Conservation (phyloP, 2,329 filamentous ascomycete genomes). For the Aureobasidium namibiae region DNA sequence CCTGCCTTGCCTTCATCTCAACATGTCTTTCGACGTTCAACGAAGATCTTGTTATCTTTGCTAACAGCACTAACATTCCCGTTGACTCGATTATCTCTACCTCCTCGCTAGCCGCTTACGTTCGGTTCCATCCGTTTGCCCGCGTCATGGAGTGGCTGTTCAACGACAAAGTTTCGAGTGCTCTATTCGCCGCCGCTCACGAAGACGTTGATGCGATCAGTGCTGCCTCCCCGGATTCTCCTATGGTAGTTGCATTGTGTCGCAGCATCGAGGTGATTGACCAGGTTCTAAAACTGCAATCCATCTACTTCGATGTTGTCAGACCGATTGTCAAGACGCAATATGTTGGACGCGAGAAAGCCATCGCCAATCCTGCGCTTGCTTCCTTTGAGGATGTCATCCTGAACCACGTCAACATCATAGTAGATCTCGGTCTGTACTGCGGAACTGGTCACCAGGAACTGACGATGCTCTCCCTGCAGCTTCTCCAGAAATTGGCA, state of each 20-base stretch:
- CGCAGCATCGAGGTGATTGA: slow-evolving; percentile 78
- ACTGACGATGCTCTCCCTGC: slow-evolving; percentile 70
- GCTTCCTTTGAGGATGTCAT: slow-evolving; percentile 90
- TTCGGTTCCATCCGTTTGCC: slow-evolving; percentile 82
- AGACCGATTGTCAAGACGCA: slow-evolving; percentile 67
- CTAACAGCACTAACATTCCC: slow-evolving; percentile 66
- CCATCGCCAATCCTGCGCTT: slow-evolving; percentile 67
- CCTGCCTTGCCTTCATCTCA: slow-evolving; percentile 75
- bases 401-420: slow-evolving; percentile 66
- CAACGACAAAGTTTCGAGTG: slow-evolving; percentile 77
- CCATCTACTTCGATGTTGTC: slow-evolving; percentile 85
- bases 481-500: slow-evolving; percentile 77
- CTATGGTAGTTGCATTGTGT: slow-evolving; percentile 69
- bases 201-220: slow-evolving; percentile 67
- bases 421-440: slow-evolving; percentile 78
- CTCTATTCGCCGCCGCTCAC: slow-evolving; percentile 70
- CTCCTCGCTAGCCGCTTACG: slow-evolving; percentile 69
- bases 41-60: slow-evolving; percentile 80
- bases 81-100: slow-evolving; percentile 69
- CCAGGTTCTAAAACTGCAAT: slow-evolving; percentile 74
- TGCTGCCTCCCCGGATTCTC: slow-evolving; percentile 66
- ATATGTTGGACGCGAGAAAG: slow-evolving; percentile 47
- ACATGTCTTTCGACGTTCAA: slow-evolving; percentile 82
- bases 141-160: slow-evolving; percentile 98
- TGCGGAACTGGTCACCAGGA: slow-evolving; percentile 76